Evolutionary conservation across 148 eudicot species (phyloP), one percentile per base, ranked within the genome.

Genomic region (Salicornia ramosissima): DNA sequence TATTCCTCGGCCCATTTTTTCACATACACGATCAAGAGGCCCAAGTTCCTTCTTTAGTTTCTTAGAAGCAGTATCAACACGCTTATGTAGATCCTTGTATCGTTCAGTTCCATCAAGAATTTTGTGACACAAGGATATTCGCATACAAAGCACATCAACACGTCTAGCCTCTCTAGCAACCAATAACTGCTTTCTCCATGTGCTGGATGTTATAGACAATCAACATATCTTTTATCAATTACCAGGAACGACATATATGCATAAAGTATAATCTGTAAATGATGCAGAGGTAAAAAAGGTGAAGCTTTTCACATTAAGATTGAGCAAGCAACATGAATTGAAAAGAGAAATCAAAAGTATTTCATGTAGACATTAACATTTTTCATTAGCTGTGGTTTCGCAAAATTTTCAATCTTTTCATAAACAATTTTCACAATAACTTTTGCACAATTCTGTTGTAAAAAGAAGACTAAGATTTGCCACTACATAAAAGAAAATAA

Each of bases 101-200:
- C 72, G 69, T 65, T 84, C 82, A 49, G 86, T 84, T 31, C 86
- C 90, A 65, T 80, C 76, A 45, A 88, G 86, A 68, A 88, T 79
- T 75, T 82, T 86, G 83, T 74, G 77, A 67, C 83, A 71, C 64
- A 88, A 76, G 57, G 85, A 84, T 63, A 88, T 74, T 62, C 93
- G 81, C 47, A 77, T 67, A 79, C 93, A 86, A 40, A 88, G 68
- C 47, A 72, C 86, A 80, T 88, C 93, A 63, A 88, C 90, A 36
- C 90, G 75, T 74, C 93, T 82, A 34, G 93, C 89, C 62, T 80
- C 86, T 78, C 75, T 88, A 5, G 88, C 90, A 68, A 76, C 82
- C 66, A 82, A 14, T 54, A 88, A 68, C 49, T 88, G 93, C 71
- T 84, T 88, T 71, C 80, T 82, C 86, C 88, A 85, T 15, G 72